These are phyloP conservation scores for Solanum sparsipilum DNA, from an alignment of 257 asterid genomes.

Conservation along the genomic window DNA sequence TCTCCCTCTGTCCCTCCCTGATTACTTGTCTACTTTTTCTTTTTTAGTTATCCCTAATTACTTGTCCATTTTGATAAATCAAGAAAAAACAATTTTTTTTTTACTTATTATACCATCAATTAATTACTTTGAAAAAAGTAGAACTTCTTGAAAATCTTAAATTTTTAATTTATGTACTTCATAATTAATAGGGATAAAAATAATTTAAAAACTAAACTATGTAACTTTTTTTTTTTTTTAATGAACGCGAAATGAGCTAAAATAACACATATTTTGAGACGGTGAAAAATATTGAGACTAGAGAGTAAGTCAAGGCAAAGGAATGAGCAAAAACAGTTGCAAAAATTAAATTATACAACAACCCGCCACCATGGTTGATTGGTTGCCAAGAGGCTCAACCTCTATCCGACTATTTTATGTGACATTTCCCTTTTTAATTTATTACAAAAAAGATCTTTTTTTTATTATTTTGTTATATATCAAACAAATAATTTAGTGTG, in stretches of 20 bases:
- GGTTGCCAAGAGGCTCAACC: background rate
- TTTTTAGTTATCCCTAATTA: too few relatives aligned
- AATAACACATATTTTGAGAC: background rate
- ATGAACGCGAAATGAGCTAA: background rate
- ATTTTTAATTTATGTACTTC: too few relatives aligned
- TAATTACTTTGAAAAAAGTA: too few relatives aligned
- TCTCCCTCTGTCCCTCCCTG: too few relatives aligned
- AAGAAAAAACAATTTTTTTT: too few relatives aligned
- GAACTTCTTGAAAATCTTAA: too few relatives aligned
- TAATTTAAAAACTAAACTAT: background rate
- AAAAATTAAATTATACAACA: background rate
- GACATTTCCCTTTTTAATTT: background rate
- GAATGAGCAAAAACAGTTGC: background rate
- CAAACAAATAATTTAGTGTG: background rate
- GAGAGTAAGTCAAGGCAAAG: background rate
- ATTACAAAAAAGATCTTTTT: background rate
- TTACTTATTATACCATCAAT: too few relatives aligned
- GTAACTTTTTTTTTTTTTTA: background rate
- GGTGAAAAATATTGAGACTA: background rate
- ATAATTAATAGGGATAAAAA: background rate
- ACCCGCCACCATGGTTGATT: background rate
- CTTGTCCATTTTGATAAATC: too few relatives aligned
- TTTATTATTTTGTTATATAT: too few relatives aligned
- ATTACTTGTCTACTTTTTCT: too few relatives aligned
- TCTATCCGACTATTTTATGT: background rate